Evolutionary conservation across 1,284 basidiomycete species (phyloP).

Genomic region (Fomitopsis schrenkii): DNA sequence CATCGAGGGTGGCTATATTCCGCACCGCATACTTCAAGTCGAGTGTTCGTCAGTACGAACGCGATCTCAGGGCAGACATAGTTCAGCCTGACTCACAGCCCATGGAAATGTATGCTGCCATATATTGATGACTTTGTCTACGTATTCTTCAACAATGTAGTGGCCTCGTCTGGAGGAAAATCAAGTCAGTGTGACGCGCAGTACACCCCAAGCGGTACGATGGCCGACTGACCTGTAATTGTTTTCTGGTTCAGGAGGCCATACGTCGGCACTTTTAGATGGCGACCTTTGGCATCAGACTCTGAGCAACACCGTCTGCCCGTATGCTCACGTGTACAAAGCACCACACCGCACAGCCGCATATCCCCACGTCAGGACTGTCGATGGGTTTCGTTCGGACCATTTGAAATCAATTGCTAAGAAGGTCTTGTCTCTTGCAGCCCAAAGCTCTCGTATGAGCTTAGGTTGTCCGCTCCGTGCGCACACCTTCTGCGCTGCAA

Average conservation of each 20-base stretch:
- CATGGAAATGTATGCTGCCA: constrained; percentile 58
- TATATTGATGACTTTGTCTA: constrained; percentile 66
- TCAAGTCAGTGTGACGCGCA: constrained; percentile 1
- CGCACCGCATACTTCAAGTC: constrained; percentile 60
- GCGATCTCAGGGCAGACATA: constrained; percentile 6
- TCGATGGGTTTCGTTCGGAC: constrained; percentile 71
- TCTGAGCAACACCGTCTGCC: too few species aligned
- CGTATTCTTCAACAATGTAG: constrained; percentile 74
- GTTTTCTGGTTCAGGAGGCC: constrained; percentile 76
- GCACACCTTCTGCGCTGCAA: constrained; percentile 65
- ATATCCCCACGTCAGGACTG: constrained; percentile 76
- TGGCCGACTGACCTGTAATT: constrained; percentile 66
- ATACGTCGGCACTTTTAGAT: constrained; percentile 53
- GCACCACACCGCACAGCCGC: constrained; percentile 74
- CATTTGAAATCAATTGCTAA: constrained; percentile 75
- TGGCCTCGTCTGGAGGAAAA: constrained; percentile 61
- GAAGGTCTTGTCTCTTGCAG: constrained; percentile 66
- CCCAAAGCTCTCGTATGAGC: constrained; percentile 69
- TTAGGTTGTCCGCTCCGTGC: constrained; percentile 67
- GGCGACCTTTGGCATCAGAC: not conserved
- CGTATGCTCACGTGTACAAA: constrained; percentile 58
- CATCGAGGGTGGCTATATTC: constrained; percentile 6
- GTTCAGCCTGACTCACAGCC: constrained; percentile 48
- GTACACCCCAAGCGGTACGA: not conserved
- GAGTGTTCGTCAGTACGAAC: constrained; percentile 12